Base-by-base conservation (phyloP, 129 eudicot genomes). In the Flaveria linearis region DNA sequence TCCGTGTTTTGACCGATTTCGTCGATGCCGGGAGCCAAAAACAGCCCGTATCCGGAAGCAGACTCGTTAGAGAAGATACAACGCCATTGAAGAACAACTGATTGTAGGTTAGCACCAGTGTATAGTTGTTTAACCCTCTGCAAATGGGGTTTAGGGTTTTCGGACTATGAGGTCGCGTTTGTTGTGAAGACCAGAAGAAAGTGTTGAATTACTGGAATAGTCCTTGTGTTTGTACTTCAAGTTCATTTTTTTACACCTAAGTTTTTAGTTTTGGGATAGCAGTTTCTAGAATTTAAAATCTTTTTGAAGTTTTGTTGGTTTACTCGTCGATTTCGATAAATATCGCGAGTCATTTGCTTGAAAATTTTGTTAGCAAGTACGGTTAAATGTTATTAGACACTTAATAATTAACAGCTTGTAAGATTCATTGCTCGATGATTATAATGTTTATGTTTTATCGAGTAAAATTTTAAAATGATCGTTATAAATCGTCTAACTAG, bases 1-100 rank as follows among this genome's bases (percentile, higher is more conserved):
- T 91, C 97, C 4, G 96, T 87, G 83, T 94, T 91, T 81, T 89
- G 93, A 0, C 96, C 97, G 28, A 94, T 91, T 82, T 94, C 96
- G 71, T 94, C 98, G 1, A 91, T 26, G 1, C 99, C 98, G 25
- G 84, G 86, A 0, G 90, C 91, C n/a, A 63, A 3, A 28, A 94
- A 86, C 71, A 89, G 17, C 0, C 79, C 88, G 62, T 89, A 91
- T 2, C 99, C 97, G 0, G 96, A 91, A 0, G 99, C 91, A 4
- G 92, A 91, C 62, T 95, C 97, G 79, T n/a, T 87, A 86, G 9
- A 91, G 78, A 13, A 91, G 56, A 62, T 89, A 85, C 43, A 88
- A 80, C 49, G 88, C 83, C 94, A 91, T 93, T 61, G 56, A 65
- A 55, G 61, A 70, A 55, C 73, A 79, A 20, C 43, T 18, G 61